Evolutionary conservation across 2,329 filamentous ascomycete genomes (phyloP).

Genomic region (Ophiocordyceps polyrhachis-furcata): DNA sequence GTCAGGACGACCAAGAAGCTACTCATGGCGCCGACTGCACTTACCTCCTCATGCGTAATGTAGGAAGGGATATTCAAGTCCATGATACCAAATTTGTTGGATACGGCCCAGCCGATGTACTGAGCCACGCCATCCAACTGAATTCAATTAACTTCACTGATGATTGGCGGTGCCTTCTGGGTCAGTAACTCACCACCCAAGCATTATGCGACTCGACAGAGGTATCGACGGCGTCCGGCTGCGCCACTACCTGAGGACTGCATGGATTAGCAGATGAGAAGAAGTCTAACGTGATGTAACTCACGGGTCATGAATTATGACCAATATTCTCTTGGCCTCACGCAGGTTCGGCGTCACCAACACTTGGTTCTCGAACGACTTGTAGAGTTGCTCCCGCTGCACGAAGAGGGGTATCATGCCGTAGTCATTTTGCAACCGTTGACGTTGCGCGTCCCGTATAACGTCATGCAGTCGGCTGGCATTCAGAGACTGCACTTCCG

Average conservation of each 20-base stretch:
- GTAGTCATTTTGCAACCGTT: slow-evolving; percentile 49
- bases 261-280: slow-evolving; percentile 5
- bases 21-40: slow-evolving; percentile 1
- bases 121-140: slow-evolving; percentile 65
- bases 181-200: slow-evolving; percentile 50
- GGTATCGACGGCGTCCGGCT: slow-evolving; percentile 51
- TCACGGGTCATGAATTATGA: slow-evolving; percentile 84
- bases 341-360: slow-evolving; percentile 58
- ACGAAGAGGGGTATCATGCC: slow-evolving; percentile 69
- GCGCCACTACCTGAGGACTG: slow-evolving; percentile 49
- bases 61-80: slow-evolving; percentile 82
- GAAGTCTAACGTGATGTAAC: slow-evolving; percentile 13
- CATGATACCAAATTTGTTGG: slow-evolving; percentile 65
- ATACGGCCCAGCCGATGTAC: slow-evolving; percentile 69
- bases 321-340: slow-evolving; percentile 46
- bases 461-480: slow-evolving; percentile 59
- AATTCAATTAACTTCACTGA: slow-evolving; percentile 5
- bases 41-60: slow-evolving; percentile 43
- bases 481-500: slow-evolving; percentile 30
- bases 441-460: slow-evolving; percentile 58
- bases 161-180: not conserved
- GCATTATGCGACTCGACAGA: slow-evolving; percentile 66
- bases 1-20: slow-evolving; percentile 1
- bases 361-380: slow-evolving; percentile 72
- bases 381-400: slow-evolving; percentile 51